Evolutionary conservation across 331 rosid species (phyloP), one percentile per base, ranked within the genome.

Genomic region (Spiraea crenata): DNA sequence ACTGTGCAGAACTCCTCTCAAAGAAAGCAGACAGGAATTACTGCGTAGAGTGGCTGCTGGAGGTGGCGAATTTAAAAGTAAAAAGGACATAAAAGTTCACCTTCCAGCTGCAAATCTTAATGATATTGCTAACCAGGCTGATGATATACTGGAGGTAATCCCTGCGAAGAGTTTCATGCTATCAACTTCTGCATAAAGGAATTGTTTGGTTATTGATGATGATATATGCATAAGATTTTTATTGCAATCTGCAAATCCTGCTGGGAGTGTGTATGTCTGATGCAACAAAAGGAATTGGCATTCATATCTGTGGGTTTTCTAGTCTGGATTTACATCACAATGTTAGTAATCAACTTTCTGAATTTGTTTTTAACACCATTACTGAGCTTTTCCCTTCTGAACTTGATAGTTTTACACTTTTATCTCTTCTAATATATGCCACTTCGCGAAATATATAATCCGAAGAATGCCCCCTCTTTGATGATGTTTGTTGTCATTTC

Each of bases 91-190:
- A 61, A 84, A 84, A 81, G 70, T 93, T 77, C 98, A 90, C 70
- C 82, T 93, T 76, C 98, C 98, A 1, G 93, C 82, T 55, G 95
- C 95, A 80, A 93, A 93, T 82, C 87, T 90, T 47, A 88, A 93
- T 65, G 97, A 93, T 64, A 90, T 93, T 74, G 97, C 97, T 48
- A 93, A 93, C 81, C 98, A 93, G 78, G 97, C 98, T 63, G 98
- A 93, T 85, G 98, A 93, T 80, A 72, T 93, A 57, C 78, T 93
- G 38, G 98, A 93, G 97, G 98, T 93, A 87, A 71, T 69, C 52
- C 37, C 71, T 6, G 46, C 9, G 7, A 70, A 75, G 54, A 51
- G 35, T 61, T 73, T 55, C 61, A 52, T 63, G 70, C 42, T 64
- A 35, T 72, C 13, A 66, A 47, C 44, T 65, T 14, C 40, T 31